phyloP scores from a whole-genome alignment of 2,329 filamentous ascomycete species.

The Podosphaera fusca region DNA sequence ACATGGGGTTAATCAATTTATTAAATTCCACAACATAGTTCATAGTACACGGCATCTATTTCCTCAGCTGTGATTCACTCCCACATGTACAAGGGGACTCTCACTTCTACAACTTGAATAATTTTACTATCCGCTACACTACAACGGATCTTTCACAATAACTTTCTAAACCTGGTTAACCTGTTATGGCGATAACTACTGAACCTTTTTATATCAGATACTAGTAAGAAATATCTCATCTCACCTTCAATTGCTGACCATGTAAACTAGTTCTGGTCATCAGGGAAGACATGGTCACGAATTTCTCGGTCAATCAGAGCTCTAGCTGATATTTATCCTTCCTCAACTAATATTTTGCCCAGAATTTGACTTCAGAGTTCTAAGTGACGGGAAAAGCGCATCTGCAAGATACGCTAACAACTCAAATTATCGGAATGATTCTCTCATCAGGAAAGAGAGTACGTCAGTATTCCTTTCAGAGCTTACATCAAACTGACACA shows the following conservation, averaged over 20 bases:
- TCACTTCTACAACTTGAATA: too few species aligned
- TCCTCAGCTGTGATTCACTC: too few species aligned
- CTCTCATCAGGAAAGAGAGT: constrained; percentile 98
- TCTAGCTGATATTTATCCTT: too few species aligned
- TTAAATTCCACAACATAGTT: too few species aligned
- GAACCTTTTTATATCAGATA: constrained; percentile 83
- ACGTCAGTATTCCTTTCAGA: constrained; percentile 18
- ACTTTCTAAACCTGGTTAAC: too few species aligned
- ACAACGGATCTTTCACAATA: too few species aligned
- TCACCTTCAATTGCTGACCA: constrained; percentile 4
- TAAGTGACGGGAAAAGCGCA: constrained; percentile 81
- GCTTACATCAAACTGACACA: constrained; percentile 2
- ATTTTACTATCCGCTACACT: too few species aligned
- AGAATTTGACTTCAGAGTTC: constrained; percentile 93
- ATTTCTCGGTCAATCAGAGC: constrained; percentile 50
- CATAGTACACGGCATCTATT: too few species aligned
- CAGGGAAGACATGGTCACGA: constrained; percentile 95
- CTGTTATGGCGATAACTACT: constrained; percentile 20
- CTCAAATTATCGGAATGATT: constrained; percentile 97
- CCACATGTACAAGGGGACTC: too few species aligned
- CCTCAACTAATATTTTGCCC: constrained; percentile 9
- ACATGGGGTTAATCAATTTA: too few species aligned
- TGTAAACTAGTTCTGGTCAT: constrained; percentile 58
- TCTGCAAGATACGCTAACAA: constrained; percentile 96
- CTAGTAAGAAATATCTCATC: constrained; percentile 45